A percentile compares a stretch with the other conserved stretches of the same genome.
Conservation (phyloP, 257 asterid genomes). For the Salvia rosmarinus region DNA sequence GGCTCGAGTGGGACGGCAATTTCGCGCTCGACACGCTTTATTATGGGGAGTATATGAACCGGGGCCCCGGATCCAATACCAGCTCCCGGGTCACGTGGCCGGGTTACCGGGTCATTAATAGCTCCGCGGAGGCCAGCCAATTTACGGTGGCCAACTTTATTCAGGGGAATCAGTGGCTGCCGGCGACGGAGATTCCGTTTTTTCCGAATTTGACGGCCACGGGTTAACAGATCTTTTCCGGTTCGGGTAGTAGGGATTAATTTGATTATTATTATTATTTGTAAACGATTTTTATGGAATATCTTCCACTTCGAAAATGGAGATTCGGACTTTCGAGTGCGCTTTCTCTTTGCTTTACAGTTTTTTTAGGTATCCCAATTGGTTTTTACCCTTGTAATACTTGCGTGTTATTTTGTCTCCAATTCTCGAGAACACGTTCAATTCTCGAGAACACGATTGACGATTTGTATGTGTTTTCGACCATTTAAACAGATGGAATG, state of each 20-base stretch:
- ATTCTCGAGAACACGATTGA: too few species aligned
- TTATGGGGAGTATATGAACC: slow-evolving; percentile 85
- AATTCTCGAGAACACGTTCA: too few species aligned
- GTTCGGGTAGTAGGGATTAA: background rate
- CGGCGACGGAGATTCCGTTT: slow-evolving; percentile 57
- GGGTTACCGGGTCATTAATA: slow-evolving; percentile 68
- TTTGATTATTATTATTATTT: background rate
- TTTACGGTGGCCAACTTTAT: slow-evolving; percentile 73
- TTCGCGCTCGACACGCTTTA: slow-evolving; percentile 67
- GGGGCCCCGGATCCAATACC: slow-evolving; percentile 90
- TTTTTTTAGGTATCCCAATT: background rate
- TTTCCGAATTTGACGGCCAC: slow-evolving; percentile 65
- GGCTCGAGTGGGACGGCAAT: slow-evolving; percentile 72
- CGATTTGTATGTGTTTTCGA: too few species aligned
- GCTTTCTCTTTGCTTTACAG: too few species aligned
- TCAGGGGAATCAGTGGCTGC: slow-evolving; percentile 73
- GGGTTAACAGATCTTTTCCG: background rate
- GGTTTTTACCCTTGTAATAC: background rate
- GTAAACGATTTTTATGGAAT: background rate
- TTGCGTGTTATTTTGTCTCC: too few species aligned
- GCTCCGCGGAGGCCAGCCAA: slow-evolving; percentile 63
- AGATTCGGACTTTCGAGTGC: too few species aligned
- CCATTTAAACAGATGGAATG: too few species aligned
- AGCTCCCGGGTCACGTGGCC: slow-evolving; percentile 78
- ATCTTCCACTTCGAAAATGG: background rate